Conservation (phyloP, 2,329 filamentous ascomycete species). For the Plectosphaerella sp. region DNA sequence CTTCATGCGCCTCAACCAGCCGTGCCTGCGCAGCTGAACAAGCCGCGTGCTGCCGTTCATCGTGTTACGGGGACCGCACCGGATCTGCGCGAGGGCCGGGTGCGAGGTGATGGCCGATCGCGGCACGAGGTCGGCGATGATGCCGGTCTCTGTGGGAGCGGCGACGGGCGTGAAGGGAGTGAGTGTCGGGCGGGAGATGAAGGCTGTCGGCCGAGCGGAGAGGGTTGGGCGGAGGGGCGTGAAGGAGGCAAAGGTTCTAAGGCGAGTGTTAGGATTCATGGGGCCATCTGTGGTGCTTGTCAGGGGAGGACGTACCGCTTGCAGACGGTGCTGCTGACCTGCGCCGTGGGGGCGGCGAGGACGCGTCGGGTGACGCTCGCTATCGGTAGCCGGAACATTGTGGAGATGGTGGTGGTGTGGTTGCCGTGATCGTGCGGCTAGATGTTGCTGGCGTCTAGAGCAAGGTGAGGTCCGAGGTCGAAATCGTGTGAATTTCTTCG, state of each 20-base stretch:
- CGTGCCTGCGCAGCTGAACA: conserved; percentile 55
- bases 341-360: not conserved
- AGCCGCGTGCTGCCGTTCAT: conserved; percentile 51
- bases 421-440: not conserved
- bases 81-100: conserved; percentile 52
- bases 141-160: conserved; percentile 8
- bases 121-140: conserved; percentile 39
- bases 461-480: not conserved
- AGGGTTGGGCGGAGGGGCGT: conserved; percentile 45
- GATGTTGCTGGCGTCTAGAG: not conserved
- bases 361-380: conserved; percentile 4
- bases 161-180: conserved; percentile 22
- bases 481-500: not conserved
- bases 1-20: conserved; percentile 48
- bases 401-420: not conserved
- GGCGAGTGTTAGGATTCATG: not conserved
- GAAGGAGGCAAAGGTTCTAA: conserved; percentile 44
- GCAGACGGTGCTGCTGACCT: not conserved
- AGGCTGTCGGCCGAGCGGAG: conserved; percentile 21
- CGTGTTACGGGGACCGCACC: conserved; percentile 55
- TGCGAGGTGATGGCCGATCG: conserved; percentile 43
- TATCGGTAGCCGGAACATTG: conserved; percentile 12
- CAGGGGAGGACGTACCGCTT: not conserved
- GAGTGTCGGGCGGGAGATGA: conserved; percentile 20
- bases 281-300: not conserved